Base-by-base conservation (phyloP, 2,329 filamentous ascomycete genomes). In the Cyphellophora europaea region DNA sequence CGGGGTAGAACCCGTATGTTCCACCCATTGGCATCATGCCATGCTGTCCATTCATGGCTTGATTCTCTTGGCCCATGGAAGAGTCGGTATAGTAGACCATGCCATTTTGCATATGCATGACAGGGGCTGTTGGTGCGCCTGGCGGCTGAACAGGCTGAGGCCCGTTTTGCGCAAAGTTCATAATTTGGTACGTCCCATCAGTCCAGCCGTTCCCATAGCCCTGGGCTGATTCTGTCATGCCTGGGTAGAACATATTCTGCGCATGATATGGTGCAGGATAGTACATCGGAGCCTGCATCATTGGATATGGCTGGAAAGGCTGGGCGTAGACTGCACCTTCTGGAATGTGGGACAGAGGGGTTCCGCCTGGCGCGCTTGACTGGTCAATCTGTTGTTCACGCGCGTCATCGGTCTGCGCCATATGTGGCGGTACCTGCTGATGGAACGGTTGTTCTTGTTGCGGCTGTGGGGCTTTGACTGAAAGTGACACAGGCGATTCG, bases 41-140 rank as follows among this genome's bases (percentile, higher is more conserved):
- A n/a, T n/a, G n/a, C n/a, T n/a, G n/a, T n/a, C n/a, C n/a, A n/a
- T n/a, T n/a, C n/a, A n/a, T n/a, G n/a, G n/a, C n/a, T n/a, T n/a
- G n/a, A n/a, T n/a, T n/a, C n/a, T n/a, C n/a, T n/a, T n/a, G n/a
- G 21, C 30, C 40, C 33, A 41, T 38, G n/a, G 78, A 71, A 5
- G 84, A 72, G 53, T 93, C 83, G 51, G 87, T 88, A 56, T 94
- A 98, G 58, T 93, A 96, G 1, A 94, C 87, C 73, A 93, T 96
- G 42, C 91, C 91, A 49, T 94, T 93, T 44, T 80, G 79, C 63
- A 96, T 89, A 57, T 95, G n/a, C n/a, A n/a, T n/a, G n/a, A n/a
- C n/a, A n/a, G n/a, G n/a, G n/a, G n/a, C n/a, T n/a, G n/a, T n/a
- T n/a, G n/a, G n/a, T n/a, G n/a, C n/a, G n/a, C n/a, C n/a, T n/a